Evolutionary conservation across 768 basidiomycete species (phyloP).

Genomic region (Boletus sensibilis): DNA sequence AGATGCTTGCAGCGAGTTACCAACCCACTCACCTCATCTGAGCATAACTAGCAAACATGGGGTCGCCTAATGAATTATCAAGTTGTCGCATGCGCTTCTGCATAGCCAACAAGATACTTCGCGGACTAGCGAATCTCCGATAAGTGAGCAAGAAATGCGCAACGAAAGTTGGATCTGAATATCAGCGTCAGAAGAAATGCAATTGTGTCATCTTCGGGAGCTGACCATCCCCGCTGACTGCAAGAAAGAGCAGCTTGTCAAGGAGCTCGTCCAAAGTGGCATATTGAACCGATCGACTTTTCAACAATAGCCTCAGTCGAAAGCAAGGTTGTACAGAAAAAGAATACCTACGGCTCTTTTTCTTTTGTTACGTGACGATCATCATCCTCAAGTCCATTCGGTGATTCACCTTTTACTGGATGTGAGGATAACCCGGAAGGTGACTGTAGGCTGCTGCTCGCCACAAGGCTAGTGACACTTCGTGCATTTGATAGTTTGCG

Average conservation of each 20-base stretch:
- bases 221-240: slow-evolving; percentile 82
- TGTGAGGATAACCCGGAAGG: slow-evolving; percentile 12
- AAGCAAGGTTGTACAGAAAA: not conserved
- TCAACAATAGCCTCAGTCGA: slow-evolving; percentile 13
- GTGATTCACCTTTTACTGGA: slow-evolving; percentile 11
- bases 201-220: slow-evolving; percentile 2
- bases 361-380: slow-evolving; percentile 33
- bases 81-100: slow-evolving; percentile 82
- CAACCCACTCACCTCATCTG: slow-evolving; percentile 67
- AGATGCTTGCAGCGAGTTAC: slow-evolving; percentile 3
- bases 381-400: slow-evolving; percentile 26
- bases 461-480: slow-evolving; percentile 26
- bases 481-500: slow-evolving; percentile 33
- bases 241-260: slow-evolving; percentile 78
- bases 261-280: slow-evolving; percentile 76
- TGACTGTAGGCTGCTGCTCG: slow-evolving; percentile 22
- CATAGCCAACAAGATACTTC: slow-evolving; percentile 80
- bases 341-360: slow-evolving; percentile 51
- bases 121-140: slow-evolving; percentile 77
- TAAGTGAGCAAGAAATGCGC: slow-evolving; percentile 82
- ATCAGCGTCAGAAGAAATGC: slow-evolving; percentile 10
- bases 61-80: slow-evolving; percentile 69
- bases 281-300: slow-evolving; percentile 62
- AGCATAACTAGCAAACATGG: slow-evolving; percentile 83
- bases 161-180: slow-evolving; percentile 69